Base-by-base conservation (phyloP, 306 rosid species). In the Acmispon strigosus region DNA sequence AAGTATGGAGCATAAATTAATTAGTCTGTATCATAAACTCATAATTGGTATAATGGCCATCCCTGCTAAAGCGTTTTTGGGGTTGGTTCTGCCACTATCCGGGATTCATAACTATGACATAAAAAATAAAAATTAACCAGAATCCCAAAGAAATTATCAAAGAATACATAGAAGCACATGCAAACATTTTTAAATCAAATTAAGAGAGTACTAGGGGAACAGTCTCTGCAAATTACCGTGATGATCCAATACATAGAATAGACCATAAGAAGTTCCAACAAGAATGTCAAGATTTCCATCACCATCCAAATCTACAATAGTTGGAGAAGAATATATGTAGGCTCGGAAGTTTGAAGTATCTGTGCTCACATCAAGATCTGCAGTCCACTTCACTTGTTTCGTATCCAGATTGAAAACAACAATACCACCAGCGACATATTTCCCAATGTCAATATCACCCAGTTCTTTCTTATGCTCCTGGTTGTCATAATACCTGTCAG, bases 271-370 rank as follows among this genome's bases (percentile, higher is more conserved):
- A 66, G 99, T 94, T 57, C 99, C 99, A 61, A 94, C 89, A 71
- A 94, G 92, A 82, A 94, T 87, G 77, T 94, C 99, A 81, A 94
- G 74, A 80, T 86, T 83, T 44, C 99, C 99, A 79, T 94, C 99
- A 66, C 97, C 99, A 83, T 94, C 99, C 84, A 94, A 89, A 81
- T 94, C 99, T 7, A 77, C 84, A 18, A 94, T 95, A 70, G 91
- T 89, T 57, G 99, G 99, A 24, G 99, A 84, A 80, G 97, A 91
- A 80, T 89, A 86, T 78, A 94, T 82, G 76, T 84, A 88, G 67
- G 90, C 97, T 57, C 86, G 88, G 75, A 80, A 94, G 19, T 82
- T 69, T 72, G 84, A 83, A 54, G 86, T 74, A 66, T 94, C 97
- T 15, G 96, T 94, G 83, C 99, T 94, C 84, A 88, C 71, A 86